Conservation (phyloP, 2,329 filamentous ascomycete genomes). For the Pleochaeta shiraiana region DNA sequence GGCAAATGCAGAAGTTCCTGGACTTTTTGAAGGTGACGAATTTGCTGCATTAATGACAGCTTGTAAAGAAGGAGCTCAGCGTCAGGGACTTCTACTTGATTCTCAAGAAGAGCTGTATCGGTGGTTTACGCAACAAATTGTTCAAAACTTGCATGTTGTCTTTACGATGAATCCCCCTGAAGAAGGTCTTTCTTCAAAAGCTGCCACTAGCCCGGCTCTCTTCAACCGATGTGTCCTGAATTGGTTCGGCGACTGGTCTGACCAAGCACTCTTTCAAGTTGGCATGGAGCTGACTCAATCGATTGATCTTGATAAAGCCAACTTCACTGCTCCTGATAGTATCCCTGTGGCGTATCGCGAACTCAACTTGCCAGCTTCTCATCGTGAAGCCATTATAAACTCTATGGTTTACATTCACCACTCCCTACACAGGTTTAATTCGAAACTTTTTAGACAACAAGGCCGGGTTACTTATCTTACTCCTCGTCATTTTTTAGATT, state of each 20-base stretch:
- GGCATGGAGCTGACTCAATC: constrained; percentile 87
- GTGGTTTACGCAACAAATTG: constrained; percentile 99
- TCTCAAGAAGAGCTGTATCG: constrained; percentile 99
- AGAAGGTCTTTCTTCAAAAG: constrained; percentile 84
- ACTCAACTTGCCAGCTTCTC: constrained; percentile 62
- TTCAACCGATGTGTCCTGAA: constrained; percentile 99
- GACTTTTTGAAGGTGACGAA: constrained; percentile 97
- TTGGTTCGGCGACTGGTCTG: constrained; percentile 99
- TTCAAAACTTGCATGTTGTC: constrained; percentile 96
- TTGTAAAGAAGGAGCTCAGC: constrained; percentile 94
- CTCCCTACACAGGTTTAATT: constrained; percentile 77
- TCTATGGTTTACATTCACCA: constrained; percentile 99
- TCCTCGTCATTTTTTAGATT: constrained; percentile 91
- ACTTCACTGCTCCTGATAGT: constrained; percentile 69
- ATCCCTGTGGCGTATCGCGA: constrained; percentile 85
- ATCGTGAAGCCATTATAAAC: constrained; percentile 85
- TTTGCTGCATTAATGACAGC: constrained; percentile 97
- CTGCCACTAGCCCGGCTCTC: constrained; percentile 86
- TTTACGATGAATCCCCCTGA: constrained; percentile 99
- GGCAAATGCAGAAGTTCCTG: constrained; percentile 97
- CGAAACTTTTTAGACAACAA: constrained; percentile 74
- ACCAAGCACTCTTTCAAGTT: constrained; percentile 96
- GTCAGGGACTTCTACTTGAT: constrained; percentile 84
- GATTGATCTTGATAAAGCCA: constrained; percentile 80
- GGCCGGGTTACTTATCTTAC: constrained; percentile 85